Conservation (phyloP, 2,329 filamentous ascomycete species). For the Talaromyces sp. region DNA sequence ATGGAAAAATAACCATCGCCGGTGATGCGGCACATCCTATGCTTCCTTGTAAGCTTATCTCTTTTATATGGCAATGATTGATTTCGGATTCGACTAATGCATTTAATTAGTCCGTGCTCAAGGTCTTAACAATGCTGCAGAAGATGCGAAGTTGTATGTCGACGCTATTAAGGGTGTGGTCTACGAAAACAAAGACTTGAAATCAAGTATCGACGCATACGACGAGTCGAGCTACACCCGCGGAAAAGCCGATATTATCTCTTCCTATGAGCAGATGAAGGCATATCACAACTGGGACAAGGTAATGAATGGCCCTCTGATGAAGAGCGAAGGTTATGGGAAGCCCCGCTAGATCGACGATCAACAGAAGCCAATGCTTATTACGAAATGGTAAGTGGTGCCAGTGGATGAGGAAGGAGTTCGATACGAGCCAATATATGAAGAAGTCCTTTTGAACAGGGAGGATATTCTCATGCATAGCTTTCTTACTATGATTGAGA, state of each 20-base stretch:
- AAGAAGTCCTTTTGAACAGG: too few species aligned
- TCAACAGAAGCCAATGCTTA: too few species aligned
- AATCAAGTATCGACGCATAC: not conserved
- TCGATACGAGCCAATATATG: too few species aligned
- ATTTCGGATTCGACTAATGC: not conserved
- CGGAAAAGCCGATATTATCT: not conserved
- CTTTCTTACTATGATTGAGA: not conserved
- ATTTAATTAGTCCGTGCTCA: not conserved
- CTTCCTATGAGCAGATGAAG: not conserved
- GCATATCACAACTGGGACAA: not conserved
- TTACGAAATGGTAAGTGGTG: not conserved
- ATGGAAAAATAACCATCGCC: not conserved
- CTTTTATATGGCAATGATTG: not conserved
- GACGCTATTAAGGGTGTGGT: not conserved
- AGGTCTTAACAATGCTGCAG: not conserved
- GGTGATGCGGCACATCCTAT: not conserved
- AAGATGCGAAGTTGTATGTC: not conserved
- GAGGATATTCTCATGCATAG: too few species aligned
- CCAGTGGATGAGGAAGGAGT: not conserved
- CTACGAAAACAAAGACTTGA: not conserved
- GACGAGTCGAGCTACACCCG: not conserved
- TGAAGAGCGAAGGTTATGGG: not conserved
- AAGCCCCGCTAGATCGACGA: not conserved
- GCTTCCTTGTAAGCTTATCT: not conserved
- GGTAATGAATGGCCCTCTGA: not conserved